Conservation (phyloP, 208 protist genomes). For the Leishmania guyanensis region DNA sequence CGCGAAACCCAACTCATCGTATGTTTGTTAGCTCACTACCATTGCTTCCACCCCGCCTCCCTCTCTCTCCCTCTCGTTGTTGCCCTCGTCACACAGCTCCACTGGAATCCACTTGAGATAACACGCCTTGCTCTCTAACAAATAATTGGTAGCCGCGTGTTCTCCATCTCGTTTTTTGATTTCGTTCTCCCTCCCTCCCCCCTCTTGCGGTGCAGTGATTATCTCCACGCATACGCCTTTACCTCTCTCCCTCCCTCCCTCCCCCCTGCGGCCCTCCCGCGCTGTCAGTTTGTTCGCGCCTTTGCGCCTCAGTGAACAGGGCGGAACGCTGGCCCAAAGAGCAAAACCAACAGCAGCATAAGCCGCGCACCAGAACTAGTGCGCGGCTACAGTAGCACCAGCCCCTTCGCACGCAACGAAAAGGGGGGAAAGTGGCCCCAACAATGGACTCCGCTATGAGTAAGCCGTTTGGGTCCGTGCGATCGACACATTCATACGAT, state of each 20-base stretch:
- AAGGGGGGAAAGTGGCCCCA: background rate
- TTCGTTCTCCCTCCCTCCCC: background rate
- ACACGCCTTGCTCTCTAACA: background rate
- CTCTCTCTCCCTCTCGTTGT: background rate
- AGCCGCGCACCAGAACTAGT: background rate
- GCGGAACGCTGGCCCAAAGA: background rate
- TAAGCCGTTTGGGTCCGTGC: conserved; percentile 16
- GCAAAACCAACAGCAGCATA: background rate
- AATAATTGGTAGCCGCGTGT: background rate
- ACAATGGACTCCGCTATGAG: conserved; percentile 19
- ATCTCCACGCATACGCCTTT: background rate
- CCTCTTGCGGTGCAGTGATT: background rate
- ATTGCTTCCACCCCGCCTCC: background rate
- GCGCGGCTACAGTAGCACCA: background rate
- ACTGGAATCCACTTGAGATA: background rate
- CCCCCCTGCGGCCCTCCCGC: background rate
- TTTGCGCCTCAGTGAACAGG: background rate
- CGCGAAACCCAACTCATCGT: too few relatives aligned
- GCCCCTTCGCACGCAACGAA: background rate
- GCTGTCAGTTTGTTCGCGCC: background rate
- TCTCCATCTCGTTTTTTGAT: background rate
- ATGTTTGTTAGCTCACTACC: background rate
- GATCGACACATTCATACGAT: conserved; percentile 29
- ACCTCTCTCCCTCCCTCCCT: background rate
- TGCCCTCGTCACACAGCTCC: background rate